phyloP scores from a whole-genome alignment of 129 eudicot species.

The Artemisia argyi region DNA sequence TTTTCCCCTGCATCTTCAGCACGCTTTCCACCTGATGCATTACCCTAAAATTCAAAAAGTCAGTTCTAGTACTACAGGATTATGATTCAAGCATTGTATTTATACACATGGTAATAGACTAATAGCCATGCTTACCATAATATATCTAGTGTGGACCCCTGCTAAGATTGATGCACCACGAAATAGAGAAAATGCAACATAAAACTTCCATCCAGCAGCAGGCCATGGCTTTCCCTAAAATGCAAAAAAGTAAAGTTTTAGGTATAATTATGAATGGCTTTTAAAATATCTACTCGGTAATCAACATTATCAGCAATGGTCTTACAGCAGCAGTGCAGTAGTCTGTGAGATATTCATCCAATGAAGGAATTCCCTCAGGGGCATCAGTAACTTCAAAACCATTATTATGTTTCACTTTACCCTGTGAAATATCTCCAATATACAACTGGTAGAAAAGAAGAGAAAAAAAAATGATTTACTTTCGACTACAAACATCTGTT shows the following conservation, averaged over 20 bases:
- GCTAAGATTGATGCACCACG: constrained; percentile 98
- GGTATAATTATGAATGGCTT: neutral
- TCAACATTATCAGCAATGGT: constrained; percentile 22
- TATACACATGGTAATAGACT: neutral
- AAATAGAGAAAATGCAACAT: constrained; percentile 87
- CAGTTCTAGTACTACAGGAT: constrained; percentile 10
- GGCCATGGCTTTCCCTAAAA: constrained; percentile 97
- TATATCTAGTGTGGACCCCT: constrained; percentile 86
- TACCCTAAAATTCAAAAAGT: constrained; percentile 57
- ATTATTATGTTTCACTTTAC: constrained; percentile 43
- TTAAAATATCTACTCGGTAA: neutral
- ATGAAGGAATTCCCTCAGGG: constrained; percentile 87
- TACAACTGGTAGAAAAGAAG: constrained; percentile 53
- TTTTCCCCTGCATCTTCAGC: constrained; percentile 72
- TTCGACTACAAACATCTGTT: neutral
- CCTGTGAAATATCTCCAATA: constrained; percentile 53
- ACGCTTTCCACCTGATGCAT: constrained; percentile 93
- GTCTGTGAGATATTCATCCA: constrained; percentile 69
- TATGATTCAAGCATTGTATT: neutral
- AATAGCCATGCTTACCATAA: constrained; percentile 49
- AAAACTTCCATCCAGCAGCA: constrained; percentile 81
- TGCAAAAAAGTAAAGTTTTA: constrained; percentile 7
- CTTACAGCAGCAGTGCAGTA: constrained; percentile 88
- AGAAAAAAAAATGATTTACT: neutral
- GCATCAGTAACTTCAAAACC: constrained; percentile 62